These are phyloP conservation scores for Myriosclerotinia curreyana DNA, from an alignment of 2,329 filamentous ascomycete genomes.

Conservation along the genomic window DNA sequence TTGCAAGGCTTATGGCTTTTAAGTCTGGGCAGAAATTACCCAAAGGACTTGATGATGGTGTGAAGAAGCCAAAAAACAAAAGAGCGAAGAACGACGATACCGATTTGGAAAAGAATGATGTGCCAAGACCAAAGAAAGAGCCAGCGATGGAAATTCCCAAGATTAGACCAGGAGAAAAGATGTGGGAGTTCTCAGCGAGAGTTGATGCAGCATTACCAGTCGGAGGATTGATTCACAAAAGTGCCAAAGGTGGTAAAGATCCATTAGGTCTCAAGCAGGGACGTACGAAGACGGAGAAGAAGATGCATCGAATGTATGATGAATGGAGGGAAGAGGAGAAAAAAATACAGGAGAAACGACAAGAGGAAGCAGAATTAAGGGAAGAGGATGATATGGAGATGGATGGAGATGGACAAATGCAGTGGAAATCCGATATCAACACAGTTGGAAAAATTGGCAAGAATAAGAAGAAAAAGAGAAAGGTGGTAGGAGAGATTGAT, in stretches of 20 bases:
- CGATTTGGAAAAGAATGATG: slow-evolving; percentile 23
- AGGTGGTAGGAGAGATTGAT: slow-evolving; percentile 46
- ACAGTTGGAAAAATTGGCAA: slow-evolving; percentile 32
- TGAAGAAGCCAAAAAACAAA: slow-evolving; percentile 39
- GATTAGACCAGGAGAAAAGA: slow-evolving; percentile 78
- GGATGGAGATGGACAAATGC: slow-evolving; percentile 41
- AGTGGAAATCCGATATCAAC: slow-evolving; percentile 61
- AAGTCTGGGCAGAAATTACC: slow-evolving; percentile 58
- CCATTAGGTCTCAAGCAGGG: slow-evolving; percentile 63
- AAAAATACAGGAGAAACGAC: slow-evolving; percentile 43
- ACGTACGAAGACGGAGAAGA: slow-evolving; percentile 79
- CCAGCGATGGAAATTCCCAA: slow-evolving; percentile 51
- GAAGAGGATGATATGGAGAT: slow-evolving; percentile 38
- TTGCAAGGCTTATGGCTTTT: slow-evolving; percentile 79
- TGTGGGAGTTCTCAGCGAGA: slow-evolving; percentile 76
- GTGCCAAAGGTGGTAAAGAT: slow-evolving; percentile 57
- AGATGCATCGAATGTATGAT: slow-evolving; percentile 75
- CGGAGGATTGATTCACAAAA: slow-evolving; percentile 63
- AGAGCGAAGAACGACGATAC: slow-evolving; percentile 33
- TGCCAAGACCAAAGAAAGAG: slow-evolving; percentile 26
- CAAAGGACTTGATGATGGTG: slow-evolving; percentile 70
- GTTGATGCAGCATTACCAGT: slow-evolving; percentile 84
- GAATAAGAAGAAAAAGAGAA: slow-evolving; percentile 35
- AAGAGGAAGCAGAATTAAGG: slow-evolving; percentile 35
- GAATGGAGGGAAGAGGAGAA: slow-evolving; percentile 70